Base-by-base conservation (phyloP, 108 stramenopile genomes). In the Skeletonema grethae region DNA sequence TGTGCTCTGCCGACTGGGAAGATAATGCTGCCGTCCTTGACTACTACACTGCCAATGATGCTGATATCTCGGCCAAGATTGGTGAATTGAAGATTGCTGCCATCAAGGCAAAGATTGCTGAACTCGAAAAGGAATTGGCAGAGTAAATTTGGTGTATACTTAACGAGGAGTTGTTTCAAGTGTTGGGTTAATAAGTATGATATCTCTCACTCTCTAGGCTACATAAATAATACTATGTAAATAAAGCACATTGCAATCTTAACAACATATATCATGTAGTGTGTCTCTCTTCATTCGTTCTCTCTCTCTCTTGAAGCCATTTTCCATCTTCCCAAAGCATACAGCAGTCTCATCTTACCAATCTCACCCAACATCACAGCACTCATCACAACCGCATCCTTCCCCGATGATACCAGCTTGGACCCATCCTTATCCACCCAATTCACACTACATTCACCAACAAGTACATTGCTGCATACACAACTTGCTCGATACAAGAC, bases 361-460 rank as follows among this genome's bases (percentile, higher is more conserved):
- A 93, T 77, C 57, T 93, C 91, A 57, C 65, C 68, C 36, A 93
- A 77, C 91, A 93, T 93, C 55, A 66, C 61, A 1, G 75, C 24
- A 75, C 87, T 87, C 36, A 85, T 84, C 30, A 55, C 46, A 16
- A 83, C 62, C 3, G 86, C 77, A 29, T 85, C 85, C 5, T 68
- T 64, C 18, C 59, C 12, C n/a, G 76, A 77, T 7, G 63, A 28
- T 0, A 87, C 73, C n/a, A 94, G 69, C 64, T 94, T 94, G 11
- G 93, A 94, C 28, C 93, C 93, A 16, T 83, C 86, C 66, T 88
- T 88, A 68, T 94, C 90, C 15, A 77, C 64, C 93, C 93, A 94
- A 2, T 77, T 53, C 18, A 94, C 78, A 57, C 10, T 20, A 10
- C 71, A 64, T 60, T 88, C 86, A 15, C 53, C 81, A 7, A 90